Base-by-base conservation (phyloP, 148 eudicot species). In the Arbutus unedo region DNA sequence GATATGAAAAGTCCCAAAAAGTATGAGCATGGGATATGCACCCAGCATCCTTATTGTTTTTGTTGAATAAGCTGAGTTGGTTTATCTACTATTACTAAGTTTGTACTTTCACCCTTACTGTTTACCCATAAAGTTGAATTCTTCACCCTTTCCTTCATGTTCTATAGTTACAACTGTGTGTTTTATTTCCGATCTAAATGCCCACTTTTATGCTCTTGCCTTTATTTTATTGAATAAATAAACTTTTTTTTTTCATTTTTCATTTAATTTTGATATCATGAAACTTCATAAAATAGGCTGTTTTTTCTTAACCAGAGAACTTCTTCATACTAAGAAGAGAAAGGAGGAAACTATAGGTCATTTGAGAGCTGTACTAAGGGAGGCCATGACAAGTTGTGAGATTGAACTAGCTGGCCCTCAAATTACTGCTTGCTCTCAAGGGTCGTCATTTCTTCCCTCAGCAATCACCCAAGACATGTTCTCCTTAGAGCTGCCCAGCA, bases 381-480 rank as follows among this genome's bases (percentile, higher is more conserved):
- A 86, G 16, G 68, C 82, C 38, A 77, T 90, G 78, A 75, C 84
- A 21, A 75, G 87, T 78, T 91, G 90, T 79, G 92, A 91, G 50
- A 88, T 91, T 43, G 94, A 91, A 85, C 82, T 67, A 76, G 89
- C 87, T 10, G 85, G 81, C 43, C 87, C 86, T n/a, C 88, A 90
- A 85, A 83, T 86, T 48, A 78, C 87, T 64, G 83, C 83, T 44
- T 90, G 91, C 76, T 86, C 89, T 53, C 91, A 84, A 57, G 82
- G 87, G 41, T 85, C 90, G 62, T 80, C 87, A 25, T 87, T 87
- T 84, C 92, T 91, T 64, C 89, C 91, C 78, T 74, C 90, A 18
- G 88, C 79, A 76, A 85, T 91, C 71, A 86, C 86, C 5, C 85
- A 87, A 25, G 89, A 86, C 77, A 84, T 84, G 79, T 86, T 85